phyloP scores from a whole-genome alignment of 108 stramenopile genomes.

The Fistulifera pelliculosa region DNA sequence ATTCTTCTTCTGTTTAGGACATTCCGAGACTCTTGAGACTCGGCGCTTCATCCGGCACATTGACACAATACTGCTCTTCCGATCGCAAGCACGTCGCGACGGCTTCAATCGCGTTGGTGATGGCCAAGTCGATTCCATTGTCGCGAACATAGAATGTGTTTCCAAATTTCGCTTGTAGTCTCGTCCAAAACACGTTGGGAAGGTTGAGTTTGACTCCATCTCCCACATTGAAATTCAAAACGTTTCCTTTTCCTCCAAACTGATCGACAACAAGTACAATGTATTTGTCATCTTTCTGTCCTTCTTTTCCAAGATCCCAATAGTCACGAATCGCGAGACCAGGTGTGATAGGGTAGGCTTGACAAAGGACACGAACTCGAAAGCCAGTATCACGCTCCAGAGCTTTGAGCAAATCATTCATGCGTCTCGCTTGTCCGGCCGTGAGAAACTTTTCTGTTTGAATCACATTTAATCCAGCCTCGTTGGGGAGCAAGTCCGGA shows the following conservation, averaged over 20 bases:
- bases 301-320: conserved; percentile 84
- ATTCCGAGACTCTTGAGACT: conserved; percentile 60
- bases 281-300: conserved; percentile 84
- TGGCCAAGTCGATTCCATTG: conserved; percentile 78
- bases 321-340: conserved; percentile 65
- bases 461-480: conserved; percentile 64
- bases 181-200: conserved; percentile 85
- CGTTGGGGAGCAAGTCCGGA: conserved; percentile 72
- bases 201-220: conserved; percentile 70
- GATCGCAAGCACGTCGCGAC: conserved; percentile 68
- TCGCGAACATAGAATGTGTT: conserved; percentile 77
- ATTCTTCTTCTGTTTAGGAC: too few species aligned
- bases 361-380: conserved; percentile 68
- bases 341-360: conserved; percentile 79
- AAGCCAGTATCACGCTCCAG: conserved; percentile 77
- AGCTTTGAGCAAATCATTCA: conserved; percentile 51
- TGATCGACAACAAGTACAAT: conserved; percentile 79
- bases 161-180: conserved; percentile 69
- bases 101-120: conserved; percentile 74
- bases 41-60: conserved; percentile 61
- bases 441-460: conserved; percentile 80
- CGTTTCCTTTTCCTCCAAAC: conserved; percentile 74
- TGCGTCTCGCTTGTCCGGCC: conserved; percentile 62
- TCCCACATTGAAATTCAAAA: conserved; percentile 84
- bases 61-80: conserved; percentile 74